Base-by-base conservation (phyloP, 1,284 basidiomycete species). In the Cutaneotrichosporon cutaneum region DNA sequence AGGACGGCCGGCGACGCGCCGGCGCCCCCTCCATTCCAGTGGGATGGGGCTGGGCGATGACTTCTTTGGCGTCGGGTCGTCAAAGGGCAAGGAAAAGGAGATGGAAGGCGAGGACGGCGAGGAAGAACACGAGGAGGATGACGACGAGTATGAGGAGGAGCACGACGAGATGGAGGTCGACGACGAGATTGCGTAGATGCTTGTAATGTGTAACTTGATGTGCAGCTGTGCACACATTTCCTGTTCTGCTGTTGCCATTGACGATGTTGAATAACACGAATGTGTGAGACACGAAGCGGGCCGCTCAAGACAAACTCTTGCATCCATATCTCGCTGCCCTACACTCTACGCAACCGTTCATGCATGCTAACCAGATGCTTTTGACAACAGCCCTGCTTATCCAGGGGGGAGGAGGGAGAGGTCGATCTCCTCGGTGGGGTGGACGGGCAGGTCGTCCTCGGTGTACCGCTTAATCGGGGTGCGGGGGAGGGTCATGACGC, bases 401-500 rank as follows among this genome's bases (percentile, higher is more conserved):
- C 93, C 93, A 39, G 93, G 94, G 66, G 94, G 93, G 13, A 96
- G 87, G 55, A 94, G 82, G 70, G 88, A 91, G 13, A 90, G 87
- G 77, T 97, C 94, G 51, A 96, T 83, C 21, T 79, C 81, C 48
- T 83, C 86, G 52, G 82, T 82, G 24, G 84, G 85, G 2, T 75
- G 72, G 16, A 71, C 67, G 10, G 75, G 77, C 4, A 80, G 78
- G 60, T 86, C 85, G 10, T 90, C 89, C 53, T 90, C 88, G 9
- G 83, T 81, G 42, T 85, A 82, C 36, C 83, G 77, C 30, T 85
- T 82, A 72, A 96, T 90, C 3, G 94, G 94, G 30, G 93, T 94
- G 66, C 94, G 86, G 10, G 94, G 94, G 88, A 97, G 94, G 26
- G 91, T 92, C 94, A 97, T 97, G 53, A 92, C 82, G 76, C 92